phyloP scores from a whole-genome alignment of 1,284 basidiomycete species.

The Ustilago curta region DNA sequence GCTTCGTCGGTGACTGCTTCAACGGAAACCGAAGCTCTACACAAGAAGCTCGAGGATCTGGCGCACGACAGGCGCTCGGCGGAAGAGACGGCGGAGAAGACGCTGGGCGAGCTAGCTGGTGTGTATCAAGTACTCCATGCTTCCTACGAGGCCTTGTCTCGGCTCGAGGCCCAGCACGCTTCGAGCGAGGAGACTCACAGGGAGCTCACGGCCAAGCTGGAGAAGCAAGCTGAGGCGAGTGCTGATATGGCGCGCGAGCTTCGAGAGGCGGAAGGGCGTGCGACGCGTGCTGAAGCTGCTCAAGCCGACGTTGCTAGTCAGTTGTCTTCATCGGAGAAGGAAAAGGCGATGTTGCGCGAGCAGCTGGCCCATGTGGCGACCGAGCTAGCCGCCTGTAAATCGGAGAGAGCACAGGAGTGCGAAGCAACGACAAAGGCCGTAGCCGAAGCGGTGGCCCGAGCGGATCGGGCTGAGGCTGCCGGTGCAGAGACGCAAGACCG shows the following conservation, averaged over 20 bases:
- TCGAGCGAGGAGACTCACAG: conserved; percentile 24
- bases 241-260: conserved; percentile 12
- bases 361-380: conserved; percentile 40
- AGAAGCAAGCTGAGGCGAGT: conserved; percentile 20
- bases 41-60: conserved; percentile 27
- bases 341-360: conserved; percentile 35
- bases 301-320: conserved; percentile 13
- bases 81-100: conserved; percentile 35
- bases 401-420: conserved; percentile 35
- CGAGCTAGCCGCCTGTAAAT: conserved; percentile 35
- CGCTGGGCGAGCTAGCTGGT: conserved; percentile 28
- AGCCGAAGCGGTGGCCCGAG: conserved; percentile 42
- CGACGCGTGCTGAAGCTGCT: conserved; percentile 9
- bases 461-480: conserved; percentile 35
- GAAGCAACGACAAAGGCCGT: conserved; percentile 41
- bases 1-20: background rate
- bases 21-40: background rate
- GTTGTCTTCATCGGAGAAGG: conserved; percentile 14
- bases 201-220: conserved; percentile 7
- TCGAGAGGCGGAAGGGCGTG: conserved; percentile 26
- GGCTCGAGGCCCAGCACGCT: conserved; percentile 20
- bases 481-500: conserved; percentile 28
- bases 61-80: conserved; percentile 8
- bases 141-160: conserved; percentile 30
- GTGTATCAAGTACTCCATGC: conserved; percentile 39